Conservation (phyloP, 805 yeast genomes). For the Wickerhamomyces silvicola region DNA sequence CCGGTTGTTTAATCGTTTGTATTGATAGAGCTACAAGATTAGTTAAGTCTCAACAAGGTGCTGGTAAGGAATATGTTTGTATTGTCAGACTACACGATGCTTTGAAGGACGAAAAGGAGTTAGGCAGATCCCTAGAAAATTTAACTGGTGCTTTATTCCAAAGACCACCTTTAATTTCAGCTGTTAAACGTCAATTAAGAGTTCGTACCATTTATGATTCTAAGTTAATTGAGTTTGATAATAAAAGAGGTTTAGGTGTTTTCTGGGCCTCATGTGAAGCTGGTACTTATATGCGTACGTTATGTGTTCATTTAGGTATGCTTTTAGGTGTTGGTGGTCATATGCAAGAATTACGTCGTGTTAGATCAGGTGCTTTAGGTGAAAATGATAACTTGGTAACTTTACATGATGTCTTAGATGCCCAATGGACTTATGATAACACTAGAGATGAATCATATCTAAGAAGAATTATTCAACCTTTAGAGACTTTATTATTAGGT, state of each 20-base stretch:
- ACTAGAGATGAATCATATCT: constrained; percentile 94
- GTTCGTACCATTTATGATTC: constrained; percentile 97
- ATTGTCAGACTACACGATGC: constrained; percentile 94
- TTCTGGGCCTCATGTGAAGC: constrained; percentile 99
- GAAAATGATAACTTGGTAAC: constrained; percentile 92
- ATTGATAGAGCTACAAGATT: constrained; percentile 96
- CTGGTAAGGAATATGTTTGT: constrained; percentile 99
- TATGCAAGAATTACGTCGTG: constrained; percentile 99
- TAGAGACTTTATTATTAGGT: constrained; percentile 88
- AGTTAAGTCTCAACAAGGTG: constrained; percentile 98
- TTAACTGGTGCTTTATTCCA: constrained; percentile 98
- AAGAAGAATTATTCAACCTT: constrained; percentile 89
- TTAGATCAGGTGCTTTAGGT: constrained; percentile 91
- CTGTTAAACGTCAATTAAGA: constrained; percentile 98
- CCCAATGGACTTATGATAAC: constrained; percentile 96
- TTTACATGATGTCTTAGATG: constrained; percentile 94
- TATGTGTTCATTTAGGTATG: constrained; percentile 99
- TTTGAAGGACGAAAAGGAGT: constrained; percentile 81
- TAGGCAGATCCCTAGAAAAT: constrained; percentile 83
- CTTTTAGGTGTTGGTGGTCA: constrained; percentile 98
- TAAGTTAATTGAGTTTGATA: constrained; percentile 91
- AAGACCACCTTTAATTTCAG: constrained; percentile 98
- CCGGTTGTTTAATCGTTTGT: constrained; percentile 98
- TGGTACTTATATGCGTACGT: constrained; percentile 98
- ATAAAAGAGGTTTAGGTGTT: constrained; percentile 93